phyloP scores from a whole-genome alignment of 73 alveolate species.

The Paramecium pentaurelia region DNA sequence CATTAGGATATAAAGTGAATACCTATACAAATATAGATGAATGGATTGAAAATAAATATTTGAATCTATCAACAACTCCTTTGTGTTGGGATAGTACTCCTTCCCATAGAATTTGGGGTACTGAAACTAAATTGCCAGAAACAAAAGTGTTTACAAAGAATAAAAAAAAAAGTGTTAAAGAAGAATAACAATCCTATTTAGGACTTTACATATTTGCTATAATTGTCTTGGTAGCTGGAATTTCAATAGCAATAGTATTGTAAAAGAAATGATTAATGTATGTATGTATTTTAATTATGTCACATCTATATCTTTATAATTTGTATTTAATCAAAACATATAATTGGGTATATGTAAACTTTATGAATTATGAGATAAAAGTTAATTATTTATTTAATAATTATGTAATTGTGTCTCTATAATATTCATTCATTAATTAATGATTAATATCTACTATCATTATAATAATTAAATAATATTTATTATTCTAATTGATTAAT shows the following conservation, averaged over 20 bases:
- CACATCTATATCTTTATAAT: neutral
- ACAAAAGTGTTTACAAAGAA: neutral
- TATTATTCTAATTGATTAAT: too few species aligned
- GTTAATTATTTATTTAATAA: too few species aligned
- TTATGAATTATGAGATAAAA: too few species aligned
- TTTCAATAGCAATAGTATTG: neutral
- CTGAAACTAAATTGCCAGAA: neutral
- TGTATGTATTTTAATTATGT: neutral
- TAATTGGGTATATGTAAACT: neutral
- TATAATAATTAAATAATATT: too few species aligned
- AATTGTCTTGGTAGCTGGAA: neutral
- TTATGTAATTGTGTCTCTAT: too few species aligned
- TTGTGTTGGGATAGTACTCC: constrained; percentile 28
- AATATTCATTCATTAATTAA: too few species aligned
- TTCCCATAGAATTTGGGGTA: neutral
- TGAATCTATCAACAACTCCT: neutral
- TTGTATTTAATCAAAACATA: neutral
- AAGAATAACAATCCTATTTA: neutral
- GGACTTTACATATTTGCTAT: neutral
- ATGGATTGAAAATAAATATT: constrained; percentile 26
- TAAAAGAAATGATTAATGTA: neutral
- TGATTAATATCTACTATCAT: too few species aligned
- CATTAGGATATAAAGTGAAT: neutral
- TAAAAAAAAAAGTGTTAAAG: neutral
- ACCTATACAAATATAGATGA: neutral